Conservation (phyloP, 805 yeast genomes). For the Starmerella bacillaris region DNA sequence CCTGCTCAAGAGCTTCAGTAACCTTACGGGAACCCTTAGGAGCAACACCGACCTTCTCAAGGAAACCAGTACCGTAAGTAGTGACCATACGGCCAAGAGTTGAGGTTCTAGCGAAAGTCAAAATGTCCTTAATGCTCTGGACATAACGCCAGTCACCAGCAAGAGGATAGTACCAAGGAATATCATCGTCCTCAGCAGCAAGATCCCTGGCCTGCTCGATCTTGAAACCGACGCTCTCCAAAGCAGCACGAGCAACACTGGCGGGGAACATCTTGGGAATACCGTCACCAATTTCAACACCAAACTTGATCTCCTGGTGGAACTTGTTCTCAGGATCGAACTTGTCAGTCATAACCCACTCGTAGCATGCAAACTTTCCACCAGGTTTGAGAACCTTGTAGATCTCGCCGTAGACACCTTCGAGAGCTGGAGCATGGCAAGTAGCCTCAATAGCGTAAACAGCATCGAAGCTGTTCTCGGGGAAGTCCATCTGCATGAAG, state of each 20-base stretch:
- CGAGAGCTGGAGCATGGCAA: constrained; percentile 89
- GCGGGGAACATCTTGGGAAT: constrained; percentile 88
- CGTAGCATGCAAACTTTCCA: constrained; percentile 93
- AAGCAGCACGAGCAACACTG: constrained; percentile 74
- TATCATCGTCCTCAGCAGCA: constrained; percentile 61
- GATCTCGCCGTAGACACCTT: constrained; percentile 89
- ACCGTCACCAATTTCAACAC: constrained; percentile 97
- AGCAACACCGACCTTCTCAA: constrained; percentile 75
- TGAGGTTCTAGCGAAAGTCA: constrained; percentile 79
- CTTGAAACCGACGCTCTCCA: constrained; percentile 73
- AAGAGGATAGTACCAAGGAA: constrained; percentile 97
- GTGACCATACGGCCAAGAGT: constrained; percentile 71
- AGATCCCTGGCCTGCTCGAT: constrained; percentile 59
- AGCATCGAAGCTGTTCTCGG: constrained; percentile 76
- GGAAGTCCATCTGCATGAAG: constrained; percentile 97
- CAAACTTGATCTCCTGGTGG: constrained; percentile 89
- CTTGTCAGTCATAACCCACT: constrained; percentile 95
- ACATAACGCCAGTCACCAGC: constrained; percentile 84
- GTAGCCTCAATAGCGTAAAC: constrained; percentile 98
- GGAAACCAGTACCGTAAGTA: constrained; percentile 54
- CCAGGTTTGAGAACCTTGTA: constrained; percentile 94
- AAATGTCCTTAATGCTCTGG: constrained; percentile 58
- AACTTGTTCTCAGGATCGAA: constrained; percentile 74
- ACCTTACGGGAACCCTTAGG: constrained; percentile 86
- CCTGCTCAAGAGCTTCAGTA: constrained; percentile 85